Percentiles rank a stretch among this genome's conserved stretches.
Conservation (phyloP, 2,329 filamentous ascomycete species). For the Aureobasidium sp. region DNA sequence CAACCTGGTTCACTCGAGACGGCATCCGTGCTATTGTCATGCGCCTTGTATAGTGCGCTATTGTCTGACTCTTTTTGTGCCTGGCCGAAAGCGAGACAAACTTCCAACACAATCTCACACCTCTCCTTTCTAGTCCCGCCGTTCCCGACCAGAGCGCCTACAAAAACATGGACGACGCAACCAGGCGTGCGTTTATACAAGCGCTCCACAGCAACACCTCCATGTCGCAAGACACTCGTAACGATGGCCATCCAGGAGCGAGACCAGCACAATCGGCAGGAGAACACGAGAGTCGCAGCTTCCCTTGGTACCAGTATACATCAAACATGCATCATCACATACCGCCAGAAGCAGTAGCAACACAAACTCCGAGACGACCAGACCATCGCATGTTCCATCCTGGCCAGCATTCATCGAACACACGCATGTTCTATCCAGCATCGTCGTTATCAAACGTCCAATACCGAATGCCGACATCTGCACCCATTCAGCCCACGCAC, state of each 20-base stretch:
- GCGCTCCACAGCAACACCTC: background rate
- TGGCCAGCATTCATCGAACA: background rate
- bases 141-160: background rate
- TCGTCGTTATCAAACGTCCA: background rate
- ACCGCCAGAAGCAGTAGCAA: background rate
- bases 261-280: background rate
- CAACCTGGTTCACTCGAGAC: background rate
- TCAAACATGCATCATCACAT: background rate
- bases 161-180: background rate
- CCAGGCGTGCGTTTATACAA: background rate
- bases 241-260: background rate
- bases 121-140: background rate
- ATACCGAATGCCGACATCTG: background rate
- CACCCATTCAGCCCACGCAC: background rate
- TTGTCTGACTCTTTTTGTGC: background rate
- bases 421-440: background rate
- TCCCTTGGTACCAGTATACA: background rate
- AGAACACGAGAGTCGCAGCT: background rate
- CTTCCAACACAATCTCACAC: background rate
- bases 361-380: background rate
- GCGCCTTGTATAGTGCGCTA: background rate
- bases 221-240: background rate
- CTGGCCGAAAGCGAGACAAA: background rate
- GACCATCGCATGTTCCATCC: background rate
- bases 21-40: background rate